Evolutionary conservation across 139 green algal genomes (phyloP).

Genomic region (Chlorella sorokiniana): DNA sequence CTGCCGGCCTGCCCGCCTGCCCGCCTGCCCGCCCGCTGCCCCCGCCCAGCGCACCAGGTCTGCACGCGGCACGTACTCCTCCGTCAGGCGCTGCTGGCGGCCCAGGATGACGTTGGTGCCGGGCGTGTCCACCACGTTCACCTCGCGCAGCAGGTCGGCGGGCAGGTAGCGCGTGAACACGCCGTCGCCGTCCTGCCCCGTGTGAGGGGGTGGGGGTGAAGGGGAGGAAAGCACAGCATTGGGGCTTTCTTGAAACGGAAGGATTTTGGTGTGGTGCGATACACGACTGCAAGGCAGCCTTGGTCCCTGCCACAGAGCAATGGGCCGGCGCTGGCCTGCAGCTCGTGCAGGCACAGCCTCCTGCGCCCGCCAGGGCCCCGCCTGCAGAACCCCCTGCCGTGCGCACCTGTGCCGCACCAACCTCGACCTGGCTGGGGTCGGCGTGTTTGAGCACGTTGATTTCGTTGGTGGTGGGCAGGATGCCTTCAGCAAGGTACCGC

Average conservation of each 20-base stretch:
- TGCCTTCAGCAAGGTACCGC: slow-evolving; percentile 85
- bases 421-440: slow-evolving; percentile 34
- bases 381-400: too few species aligned
- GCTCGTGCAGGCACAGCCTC: too few species aligned
- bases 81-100: slow-evolving; percentile 96
- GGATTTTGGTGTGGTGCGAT: too few species aligned
- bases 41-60: slow-evolving; percentile 71
- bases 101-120: slow-evolving; percentile 98
- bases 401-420: slow-evolving; percentile 19
- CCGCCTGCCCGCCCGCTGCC: not conserved
- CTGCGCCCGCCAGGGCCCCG: too few species aligned
- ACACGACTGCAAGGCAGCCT: too few species aligned
- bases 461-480: slow-evolving; percentile 99
- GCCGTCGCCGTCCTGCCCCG: slow-evolving; percentile 69
- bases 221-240: too few species aligned
- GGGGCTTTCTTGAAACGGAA: too few species aligned
- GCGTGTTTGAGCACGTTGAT: slow-evolving; percentile 89
- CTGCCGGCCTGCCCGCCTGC: too few species aligned
- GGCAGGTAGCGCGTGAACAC: slow-evolving; percentile 80
- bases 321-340: too few species aligned
- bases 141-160: slow-evolving; percentile 75
- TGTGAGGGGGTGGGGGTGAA: too few species aligned
- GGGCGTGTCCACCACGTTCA: slow-evolving; percentile 97
- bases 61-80: slow-evolving; percentile 96
- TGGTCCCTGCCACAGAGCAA: too few species aligned